Evolutionary conservation across 1,139 yeast species (phyloP).

Genomic region (Meyerozyma sp.): DNA sequence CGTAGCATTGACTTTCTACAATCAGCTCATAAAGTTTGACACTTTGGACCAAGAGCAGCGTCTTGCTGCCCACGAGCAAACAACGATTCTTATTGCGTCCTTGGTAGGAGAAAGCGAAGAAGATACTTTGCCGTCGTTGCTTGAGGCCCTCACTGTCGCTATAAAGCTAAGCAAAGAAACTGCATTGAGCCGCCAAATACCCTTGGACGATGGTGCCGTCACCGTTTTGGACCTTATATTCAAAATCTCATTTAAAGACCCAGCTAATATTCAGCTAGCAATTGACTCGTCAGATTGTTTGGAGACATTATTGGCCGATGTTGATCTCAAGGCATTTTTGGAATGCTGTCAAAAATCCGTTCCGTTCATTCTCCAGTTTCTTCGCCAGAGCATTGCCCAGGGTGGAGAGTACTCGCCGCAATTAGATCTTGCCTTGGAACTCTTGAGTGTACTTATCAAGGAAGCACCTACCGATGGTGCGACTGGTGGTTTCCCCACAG

Average conservation of each 20-base stretch:
- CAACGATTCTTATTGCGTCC: slow-evolving; percentile 26
- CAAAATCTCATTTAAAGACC: slow-evolving; percentile 63
- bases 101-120: slow-evolving; percentile 68
- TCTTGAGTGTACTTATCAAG: slow-evolving; percentile 54
- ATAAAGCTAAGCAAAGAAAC: slow-evolving; percentile 38
- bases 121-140: slow-evolving; percentile 70
- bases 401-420: slow-evolving; percentile 49
- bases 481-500: slow-evolving; percentile 34
- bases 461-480: slow-evolving; percentile 36
- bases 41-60: slow-evolving; percentile 10
- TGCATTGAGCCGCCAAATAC: slow-evolving; percentile 23
- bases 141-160: slow-evolving; percentile 63
- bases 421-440: slow-evolving; percentile 61
- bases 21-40: slow-evolving; percentile 39
- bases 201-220: slow-evolving; percentile 7
- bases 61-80: slow-evolving; percentile 18
- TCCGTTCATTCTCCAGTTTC: slow-evolving; percentile 40
- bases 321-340: slow-evolving; percentile 41
- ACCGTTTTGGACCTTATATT: slow-evolving; percentile 51
- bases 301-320: slow-evolving; percentile 47
- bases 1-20: slow-evolving; percentile 51
- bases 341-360: slow-evolving; percentile 48
- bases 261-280: slow-evolving; percentile 66
- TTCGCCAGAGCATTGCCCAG: slow-evolving; percentile 16
- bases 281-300: slow-evolving; percentile 61